Conservation (phyloP, 1,139 yeast species). For the Blastobotrys petasosporus region DNA sequence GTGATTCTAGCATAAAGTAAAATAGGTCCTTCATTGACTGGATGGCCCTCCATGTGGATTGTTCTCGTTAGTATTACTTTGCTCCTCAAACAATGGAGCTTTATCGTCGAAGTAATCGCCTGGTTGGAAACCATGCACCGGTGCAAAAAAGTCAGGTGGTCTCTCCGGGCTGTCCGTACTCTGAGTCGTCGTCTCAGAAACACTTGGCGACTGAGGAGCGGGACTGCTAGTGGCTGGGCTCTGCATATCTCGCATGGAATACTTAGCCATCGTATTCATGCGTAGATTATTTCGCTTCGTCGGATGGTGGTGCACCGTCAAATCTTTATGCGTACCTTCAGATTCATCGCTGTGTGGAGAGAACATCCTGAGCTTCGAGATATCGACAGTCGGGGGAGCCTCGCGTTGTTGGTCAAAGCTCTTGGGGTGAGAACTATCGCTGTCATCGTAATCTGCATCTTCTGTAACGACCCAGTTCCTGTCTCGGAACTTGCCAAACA, state of each 20-base stretch:
- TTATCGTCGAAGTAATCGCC: conserved; percentile 34
- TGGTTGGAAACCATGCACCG: conserved; percentile 27
- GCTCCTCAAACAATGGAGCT: conserved; percentile 11
- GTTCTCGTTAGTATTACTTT: too few relatives aligned
- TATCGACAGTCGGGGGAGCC: too few relatives aligned
- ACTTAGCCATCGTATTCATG: conserved; percentile 2
- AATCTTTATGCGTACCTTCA: neutral
- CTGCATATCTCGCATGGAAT: neutral
- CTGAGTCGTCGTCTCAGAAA: neutral
- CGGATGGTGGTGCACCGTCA: conserved; percentile 8
- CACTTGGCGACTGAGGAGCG: neutral
- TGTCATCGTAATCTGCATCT: too few relatives aligned
- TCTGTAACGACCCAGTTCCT: too few relatives aligned
- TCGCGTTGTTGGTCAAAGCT: too few relatives aligned
- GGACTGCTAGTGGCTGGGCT: neutral
- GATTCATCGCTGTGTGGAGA: neutral
- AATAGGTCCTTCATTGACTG: too few relatives aligned
- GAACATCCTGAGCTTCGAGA: neutral
- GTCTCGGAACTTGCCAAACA: too few relatives aligned
- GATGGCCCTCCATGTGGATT: too few relatives aligned
- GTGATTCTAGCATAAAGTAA: too few relatives aligned
- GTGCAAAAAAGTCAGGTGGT: conserved; percentile 20
- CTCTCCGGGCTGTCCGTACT: conserved; percentile 3
- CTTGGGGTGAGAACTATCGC: too few relatives aligned
- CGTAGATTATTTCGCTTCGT: conserved; percentile 3